Evolutionary conservation across 208 protist species (phyloP).

Genomic region (Herpetomonas samuelpessoai): DNA sequence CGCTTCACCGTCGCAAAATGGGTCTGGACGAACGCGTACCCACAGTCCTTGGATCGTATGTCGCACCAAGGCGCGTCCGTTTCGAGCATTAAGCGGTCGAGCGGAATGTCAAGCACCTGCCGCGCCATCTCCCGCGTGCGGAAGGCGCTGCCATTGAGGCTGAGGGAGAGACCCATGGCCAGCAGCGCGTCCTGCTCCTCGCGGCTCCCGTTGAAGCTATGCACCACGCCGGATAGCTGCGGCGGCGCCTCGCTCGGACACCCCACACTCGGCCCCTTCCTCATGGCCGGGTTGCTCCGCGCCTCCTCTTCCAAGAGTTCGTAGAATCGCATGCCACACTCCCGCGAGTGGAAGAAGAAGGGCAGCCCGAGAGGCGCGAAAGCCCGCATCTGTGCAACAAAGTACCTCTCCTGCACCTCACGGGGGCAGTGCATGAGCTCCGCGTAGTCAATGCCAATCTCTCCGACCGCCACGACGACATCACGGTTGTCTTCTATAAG

Average conservation of each 20-base stretch:
- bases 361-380: constrained; percentile 62
- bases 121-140: constrained; percentile 70
- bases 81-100: constrained; percentile 89
- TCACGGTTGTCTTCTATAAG: constrained; percentile 69
- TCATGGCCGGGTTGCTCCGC: neutral
- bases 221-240: constrained; percentile 79
- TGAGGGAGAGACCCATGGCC: constrained; percentile 81
- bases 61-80: constrained; percentile 96
- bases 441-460: constrained; percentile 93
- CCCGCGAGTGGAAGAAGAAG: constrained; percentile 93
- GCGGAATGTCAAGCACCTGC: constrained; percentile 75
- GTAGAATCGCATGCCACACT: constrained; percentile 84
- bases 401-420: constrained; percentile 72
- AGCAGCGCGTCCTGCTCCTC: constrained; percentile 81
- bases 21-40: constrained; percentile 62
- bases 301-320: constrained; percentile 37
- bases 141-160: constrained; percentile 92
- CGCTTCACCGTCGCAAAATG: constrained; percentile 56
- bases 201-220: constrained; percentile 92
- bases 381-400: constrained; percentile 53
- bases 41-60: constrained; percentile 88
- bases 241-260: neutral
- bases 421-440: constrained; percentile 73
- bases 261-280: too few relatives aligned
- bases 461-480: constrained; percentile 84